Percentiles rank a stretch among this genome's conserved stretches.
Conservation (phyloP, 2,329 filamentous ascomycete genomes). For the Nemania sp. region DNA sequence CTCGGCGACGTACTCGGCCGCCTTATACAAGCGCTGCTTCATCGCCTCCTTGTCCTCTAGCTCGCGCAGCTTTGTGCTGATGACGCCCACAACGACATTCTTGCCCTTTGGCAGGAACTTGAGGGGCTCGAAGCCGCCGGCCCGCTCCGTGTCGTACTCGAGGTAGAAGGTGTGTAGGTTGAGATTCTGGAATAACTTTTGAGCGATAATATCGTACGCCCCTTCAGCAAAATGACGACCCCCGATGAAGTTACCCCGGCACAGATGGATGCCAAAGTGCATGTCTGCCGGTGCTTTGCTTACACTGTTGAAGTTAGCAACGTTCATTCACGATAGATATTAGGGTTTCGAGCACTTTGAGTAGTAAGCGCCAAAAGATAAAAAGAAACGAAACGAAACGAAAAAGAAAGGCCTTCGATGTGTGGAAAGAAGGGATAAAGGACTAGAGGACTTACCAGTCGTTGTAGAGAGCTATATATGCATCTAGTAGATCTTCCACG, state of each 20-base stretch:
- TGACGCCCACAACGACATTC: conserved; percentile 72
- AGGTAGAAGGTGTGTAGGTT: conserved; percentile 76
- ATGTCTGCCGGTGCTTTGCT: conserved; percentile 73
- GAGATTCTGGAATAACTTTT: conserved; percentile 73
- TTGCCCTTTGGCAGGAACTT: conserved; percentile 70
- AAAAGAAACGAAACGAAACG: too few species aligned
- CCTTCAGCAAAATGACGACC: conserved; percentile 75
- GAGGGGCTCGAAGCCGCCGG: conserved; percentile 75
- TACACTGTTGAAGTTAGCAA: too few species aligned
- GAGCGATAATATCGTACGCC: conserved; percentile 74
- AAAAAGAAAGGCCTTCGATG: too few species aligned
- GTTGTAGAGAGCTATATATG: conserved; percentile 83
- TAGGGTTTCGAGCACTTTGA: too few species aligned
- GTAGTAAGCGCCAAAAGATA: too few species aligned
- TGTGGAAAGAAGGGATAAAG: too few species aligned
- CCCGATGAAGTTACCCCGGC: conserved; percentile 75
- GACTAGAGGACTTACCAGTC: too few species aligned
- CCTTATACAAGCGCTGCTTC: conserved; percentile 68
- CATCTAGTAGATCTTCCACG: conserved; percentile 77
- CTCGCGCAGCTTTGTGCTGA: conserved; percentile 72
- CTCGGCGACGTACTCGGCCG: conserved; percentile 76
- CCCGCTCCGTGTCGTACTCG: conserved; percentile 74
- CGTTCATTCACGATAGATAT: too few species aligned
- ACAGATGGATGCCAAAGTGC: conserved; percentile 82
- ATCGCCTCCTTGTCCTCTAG: conserved; percentile 74